Evolutionary conservation across 331 rosid genomes (phyloP), one percentile per base, ranked within the genome.

Genomic region (Telfairia occidentalis): DNA sequence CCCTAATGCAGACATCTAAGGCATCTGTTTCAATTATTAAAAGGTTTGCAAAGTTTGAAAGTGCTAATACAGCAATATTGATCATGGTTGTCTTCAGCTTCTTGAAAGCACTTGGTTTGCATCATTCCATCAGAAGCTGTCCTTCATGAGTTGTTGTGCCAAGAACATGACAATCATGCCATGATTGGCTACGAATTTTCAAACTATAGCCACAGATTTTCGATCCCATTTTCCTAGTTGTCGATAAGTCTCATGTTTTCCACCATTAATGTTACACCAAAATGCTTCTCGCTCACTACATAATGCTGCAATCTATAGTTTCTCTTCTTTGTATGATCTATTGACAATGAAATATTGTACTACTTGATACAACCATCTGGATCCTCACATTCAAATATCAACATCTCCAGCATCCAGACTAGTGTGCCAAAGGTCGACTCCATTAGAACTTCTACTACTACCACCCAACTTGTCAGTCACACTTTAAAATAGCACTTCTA

Each of bases 351-450:
- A 29, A 59, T 30, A 29, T 59, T 59, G 66, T 59, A 54, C 61
- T 54, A 5, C 66, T 29, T 59, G 40, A 54, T 4, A 9, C 35
- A 58, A 12, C 38, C 8, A 58, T 58, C 11, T 58, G 65, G 21
- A 58, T 58, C 24, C 40, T 59, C 66, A 59, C 66, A 59, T 29
- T 57, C 63, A 26, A 57, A 59, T 59, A 59, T 59, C 66, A 59
- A 29, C 4, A 59, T 29, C 40, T 38, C 21, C 40, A 29, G 35
- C 11, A 57, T 57, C 34, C 5, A 57, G 11, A 57, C n/a, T 28
- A 11, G 10, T 19, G 19, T 58, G 19, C 28, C 38, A 54, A 23
- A 54, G 21, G 54, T 49, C 52, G 23, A 54, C 30, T 2, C 30
- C 32, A 54, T 54, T 3, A 8, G 6, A 54, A 23, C 61, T 5